Percentiles rank a stretch among this genome's conserved stretches.
phyloP scores from a whole-genome alignment of 1,139 yeast genomes.

The Scheffersomyces insectosa region DNA sequence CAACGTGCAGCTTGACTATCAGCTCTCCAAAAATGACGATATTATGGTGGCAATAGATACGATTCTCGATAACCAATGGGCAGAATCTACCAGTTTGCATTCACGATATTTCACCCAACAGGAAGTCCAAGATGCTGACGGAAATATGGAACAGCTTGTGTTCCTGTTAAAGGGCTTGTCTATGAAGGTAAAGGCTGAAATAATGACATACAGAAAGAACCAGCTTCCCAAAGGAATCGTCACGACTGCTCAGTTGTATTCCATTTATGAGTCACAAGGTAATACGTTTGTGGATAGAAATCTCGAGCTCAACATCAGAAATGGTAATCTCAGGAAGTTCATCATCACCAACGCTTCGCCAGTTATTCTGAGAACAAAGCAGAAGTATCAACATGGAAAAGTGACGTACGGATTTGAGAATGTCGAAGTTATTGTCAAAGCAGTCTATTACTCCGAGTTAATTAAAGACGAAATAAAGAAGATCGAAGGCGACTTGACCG shows the following conservation, averaged over 20 bases:
- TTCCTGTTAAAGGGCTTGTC: constrained; percentile 38
- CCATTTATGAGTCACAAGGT: constrained; percentile 42
- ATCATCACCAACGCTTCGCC: constrained; percentile 49
- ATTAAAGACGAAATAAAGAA: constrained; percentile 14
- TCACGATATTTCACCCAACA: constrained; percentile 18
- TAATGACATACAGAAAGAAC: constrained; percentile 33
- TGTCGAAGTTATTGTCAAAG: constrained; percentile 38
- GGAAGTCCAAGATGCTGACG: constrained; percentile 7
- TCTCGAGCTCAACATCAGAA: constrained; percentile 35
- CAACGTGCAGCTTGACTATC: constrained; percentile 42
- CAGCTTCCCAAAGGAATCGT: constrained; percentile 37
- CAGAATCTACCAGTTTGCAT: constrained; percentile 32
- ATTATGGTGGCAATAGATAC: constrained; percentile 36
- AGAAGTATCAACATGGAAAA: constrained; percentile 33
- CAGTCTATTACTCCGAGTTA: constrained; percentile 22
- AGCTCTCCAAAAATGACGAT: constrained; percentile 32
- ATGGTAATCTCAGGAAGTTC: constrained; percentile 38
- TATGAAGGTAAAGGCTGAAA: constrained; percentile 37
- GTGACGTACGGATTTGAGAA: constrained; percentile 48
- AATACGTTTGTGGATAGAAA: constrained; percentile 47
- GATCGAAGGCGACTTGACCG: constrained; percentile 3
- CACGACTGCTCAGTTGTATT: constrained; percentile 41
- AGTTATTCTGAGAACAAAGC: constrained; percentile 40
- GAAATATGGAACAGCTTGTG: constrained; percentile 28
- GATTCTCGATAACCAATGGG: constrained; percentile 40